Conservation (phyloP, 352 stramenopile species). For the Globisporangium viniferum region DNA sequence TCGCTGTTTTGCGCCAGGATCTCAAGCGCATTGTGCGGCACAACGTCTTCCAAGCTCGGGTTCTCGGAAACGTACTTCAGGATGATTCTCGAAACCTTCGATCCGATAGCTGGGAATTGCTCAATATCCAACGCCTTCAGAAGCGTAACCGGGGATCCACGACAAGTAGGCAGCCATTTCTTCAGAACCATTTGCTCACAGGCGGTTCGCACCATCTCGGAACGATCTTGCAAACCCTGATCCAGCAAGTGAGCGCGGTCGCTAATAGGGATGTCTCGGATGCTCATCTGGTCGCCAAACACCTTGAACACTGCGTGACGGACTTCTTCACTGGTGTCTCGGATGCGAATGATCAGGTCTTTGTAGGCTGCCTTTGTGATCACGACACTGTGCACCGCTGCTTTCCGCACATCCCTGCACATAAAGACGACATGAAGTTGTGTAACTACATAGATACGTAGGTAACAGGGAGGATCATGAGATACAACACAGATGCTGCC, state of each 20-base stretch:
- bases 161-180: slow-evolving; percentile 59
- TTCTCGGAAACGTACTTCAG: slow-evolving; percentile 45
- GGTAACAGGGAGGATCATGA: too few relatives aligned
- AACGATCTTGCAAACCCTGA: slow-evolving; percentile 71
- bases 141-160: slow-evolving; percentile 48
- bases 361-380: slow-evolving; percentile 40
- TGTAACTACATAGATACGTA: not conserved
- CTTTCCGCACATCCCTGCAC: slow-evolving; percentile 64
- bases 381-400: slow-evolving; percentile 48
- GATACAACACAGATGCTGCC: not conserved
- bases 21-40: slow-evolving; percentile 43
- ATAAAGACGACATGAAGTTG: not conserved
- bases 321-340: slow-evolving; percentile 67
- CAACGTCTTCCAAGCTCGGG: slow-evolving; percentile 26
- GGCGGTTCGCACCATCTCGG: slow-evolving; percentile 37
- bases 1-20: slow-evolving; percentile 40
- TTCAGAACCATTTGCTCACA: slow-evolving; percentile 74
- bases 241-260: slow-evolving; percentile 72
- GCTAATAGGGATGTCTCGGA: slow-evolving; percentile 58
- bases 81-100: slow-evolving; percentile 46
- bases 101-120: slow-evolving; percentile 47
- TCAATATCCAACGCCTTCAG: slow-evolving; percentile 64
- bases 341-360: slow-evolving; percentile 72
- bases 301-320: slow-evolving; percentile 56
- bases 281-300: slow-evolving; percentile 36